phyloP scores from a whole-genome alignment of 2,329 filamentous ascomycete species.

The Zymoseptoria tritici region DNA sequence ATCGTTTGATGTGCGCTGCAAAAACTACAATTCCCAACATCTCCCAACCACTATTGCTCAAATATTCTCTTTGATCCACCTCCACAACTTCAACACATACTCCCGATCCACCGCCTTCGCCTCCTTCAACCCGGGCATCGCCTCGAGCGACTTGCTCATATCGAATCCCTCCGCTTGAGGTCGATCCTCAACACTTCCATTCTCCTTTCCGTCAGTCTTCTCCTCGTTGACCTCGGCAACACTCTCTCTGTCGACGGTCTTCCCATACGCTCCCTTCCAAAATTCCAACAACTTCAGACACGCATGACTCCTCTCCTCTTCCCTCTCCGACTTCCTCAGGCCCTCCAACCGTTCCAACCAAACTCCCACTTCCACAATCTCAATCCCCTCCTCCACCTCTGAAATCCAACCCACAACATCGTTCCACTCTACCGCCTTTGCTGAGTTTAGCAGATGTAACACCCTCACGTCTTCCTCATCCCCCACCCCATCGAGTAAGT shows the following conservation, averaged over 20 bases:
- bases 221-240: too few species aligned
- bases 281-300: slow-evolving; percentile 42
- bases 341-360: slow-evolving; percentile 37
- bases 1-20: too few species aligned
- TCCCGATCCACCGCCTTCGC: slow-evolving; percentile 37
- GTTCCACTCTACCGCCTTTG: slow-evolving; percentile 37
- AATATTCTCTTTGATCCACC: slow-evolving; percentile 29
- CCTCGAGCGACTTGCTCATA: slow-evolving; percentile 2
- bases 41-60: too few species aligned
- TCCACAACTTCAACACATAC: slow-evolving; percentile 39
- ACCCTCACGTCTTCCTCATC: slow-evolving; percentile 29
- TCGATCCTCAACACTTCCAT: neutral
- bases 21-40: too few species aligned
- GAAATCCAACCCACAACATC: slow-evolving; percentile 42
- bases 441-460: slow-evolving; percentile 45
- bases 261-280: slow-evolving; percentile 44
- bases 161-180: neutral
- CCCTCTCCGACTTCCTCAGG: slow-evolving; percentile 13
- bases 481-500: slow-evolving; percentile 24
- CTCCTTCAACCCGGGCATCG: slow-evolving; percentile 30
- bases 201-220: neutral
- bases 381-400: slow-evolving; percentile 24
- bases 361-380: slow-evolving; percentile 34
- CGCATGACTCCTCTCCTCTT: slow-evolving; percentile 33
- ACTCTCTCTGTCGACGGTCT: too few species aligned